phyloP scores from a whole-genome alignment of 2,329 filamentous ascomycete genomes.

The Xylaria sp. region DNA sequence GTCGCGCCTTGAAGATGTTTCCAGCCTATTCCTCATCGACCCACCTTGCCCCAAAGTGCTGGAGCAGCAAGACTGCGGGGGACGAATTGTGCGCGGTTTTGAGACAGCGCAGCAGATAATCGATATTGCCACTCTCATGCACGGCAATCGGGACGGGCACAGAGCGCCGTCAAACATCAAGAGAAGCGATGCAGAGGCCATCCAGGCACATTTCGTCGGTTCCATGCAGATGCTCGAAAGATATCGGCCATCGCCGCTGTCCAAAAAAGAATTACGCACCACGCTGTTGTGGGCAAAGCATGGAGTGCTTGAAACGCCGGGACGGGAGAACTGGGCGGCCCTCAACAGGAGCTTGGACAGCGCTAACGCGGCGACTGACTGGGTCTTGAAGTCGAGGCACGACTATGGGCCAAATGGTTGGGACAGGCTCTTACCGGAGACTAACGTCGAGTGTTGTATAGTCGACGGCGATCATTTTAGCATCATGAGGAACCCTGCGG shows the following conservation, averaged over 20 bases:
- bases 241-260: background rate
- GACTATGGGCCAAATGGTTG: background rate
- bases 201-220: background rate
- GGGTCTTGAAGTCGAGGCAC: background rate
- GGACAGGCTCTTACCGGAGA: background rate
- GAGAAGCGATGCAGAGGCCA: background rate
- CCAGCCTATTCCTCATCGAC: slow-evolving; percentile 20
- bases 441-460: background rate
- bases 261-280: background rate
- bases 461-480: background rate
- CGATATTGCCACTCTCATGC: background rate
- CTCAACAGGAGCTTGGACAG: too few relatives aligned
- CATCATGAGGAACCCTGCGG: background rate
- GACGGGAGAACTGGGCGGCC: background rate
- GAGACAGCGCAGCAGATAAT: slow-evolving; percentile 5
- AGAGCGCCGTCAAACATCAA: background rate
- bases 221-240: slow-evolving; percentile 3
- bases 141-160: background rate
- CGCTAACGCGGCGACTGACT: background rate
- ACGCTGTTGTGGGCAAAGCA: slow-evolving; percentile 7
- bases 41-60: slow-evolving; percentile 10
- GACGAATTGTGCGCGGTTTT: background rate
- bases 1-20: slow-evolving; percentile 1
- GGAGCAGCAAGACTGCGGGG: background rate
- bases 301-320: slow-evolving; percentile 1